Percentiles rank a stretch among this genome's conserved stretches.
Conservation (phyloP, 495 filamentous ascomycete genomes). For the Evernia prunastri region DNA sequence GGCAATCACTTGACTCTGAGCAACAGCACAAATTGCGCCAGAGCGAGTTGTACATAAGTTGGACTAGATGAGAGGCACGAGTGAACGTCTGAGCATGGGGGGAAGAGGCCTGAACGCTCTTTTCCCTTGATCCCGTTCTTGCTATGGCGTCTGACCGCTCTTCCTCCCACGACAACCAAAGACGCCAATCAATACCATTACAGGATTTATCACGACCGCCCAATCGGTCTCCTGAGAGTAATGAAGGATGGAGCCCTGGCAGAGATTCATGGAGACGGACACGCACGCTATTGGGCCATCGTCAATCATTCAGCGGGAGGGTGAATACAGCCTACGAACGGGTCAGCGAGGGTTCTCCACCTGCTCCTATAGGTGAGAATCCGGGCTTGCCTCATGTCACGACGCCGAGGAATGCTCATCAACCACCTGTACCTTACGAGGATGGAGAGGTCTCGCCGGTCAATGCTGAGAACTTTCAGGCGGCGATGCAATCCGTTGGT, state of each 20-base stretch:
- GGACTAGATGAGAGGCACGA: slow-evolving; percentile 16
- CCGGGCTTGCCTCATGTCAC: slow-evolving; percentile 30
- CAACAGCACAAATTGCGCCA: slow-evolving; percentile 7
- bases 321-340: slow-evolving; percentile 35
- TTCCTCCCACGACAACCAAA: slow-evolving; percentile 41
- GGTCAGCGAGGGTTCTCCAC: slow-evolving; percentile 49
- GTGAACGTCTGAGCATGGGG: slow-evolving; percentile 10
- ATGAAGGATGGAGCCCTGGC: slow-evolving; percentile 4
- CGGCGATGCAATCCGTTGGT: slow-evolving; percentile 55
- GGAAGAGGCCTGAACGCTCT: slow-evolving; percentile 8
- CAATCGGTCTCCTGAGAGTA: slow-evolving; percentile 33
- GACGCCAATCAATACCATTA: slow-evolving; percentile 72
- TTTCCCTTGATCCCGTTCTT: slow-evolving; percentile 5
- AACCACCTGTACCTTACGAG: slow-evolving; percentile 32
- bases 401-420: slow-evolving; percentile 31
- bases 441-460: slow-evolving; percentile 40
- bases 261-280: slow-evolving; percentile 26
- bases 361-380: slow-evolving; percentile 29
- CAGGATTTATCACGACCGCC: slow-evolving; percentile 66
- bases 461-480: slow-evolving; percentile 48
- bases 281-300: slow-evolving; percentile 21
- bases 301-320: slow-evolving; percentile 27
- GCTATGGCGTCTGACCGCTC: slow-evolving; percentile 55
- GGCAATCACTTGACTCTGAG: not conserved
- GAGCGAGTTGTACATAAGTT: not conserved